Conservation (phyloP, 1,284 basidiomycete species). For the Clitocybe nebularis region DNA sequence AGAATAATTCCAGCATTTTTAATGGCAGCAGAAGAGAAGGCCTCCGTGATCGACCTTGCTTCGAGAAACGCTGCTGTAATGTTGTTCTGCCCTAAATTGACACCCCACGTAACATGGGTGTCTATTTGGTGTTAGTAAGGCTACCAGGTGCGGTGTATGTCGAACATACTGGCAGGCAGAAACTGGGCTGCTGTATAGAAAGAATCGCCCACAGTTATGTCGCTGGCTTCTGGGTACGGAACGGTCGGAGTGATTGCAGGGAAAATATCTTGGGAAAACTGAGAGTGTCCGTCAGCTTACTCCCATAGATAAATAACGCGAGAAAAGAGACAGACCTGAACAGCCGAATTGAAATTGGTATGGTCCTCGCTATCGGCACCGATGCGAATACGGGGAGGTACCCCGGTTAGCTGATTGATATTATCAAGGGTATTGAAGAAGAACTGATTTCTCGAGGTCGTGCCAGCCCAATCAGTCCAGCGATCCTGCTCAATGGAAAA, state of each 20-base stretch:
- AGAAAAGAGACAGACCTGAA: conserved; percentile 31
- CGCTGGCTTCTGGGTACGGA: conserved; percentile 62
- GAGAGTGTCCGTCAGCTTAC: not conserved
- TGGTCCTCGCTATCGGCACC: conserved; percentile 64
- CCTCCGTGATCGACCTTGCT: conserved; percentile 50
- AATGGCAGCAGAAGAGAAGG: conserved; percentile 43
- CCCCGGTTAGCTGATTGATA: conserved; percentile 46
- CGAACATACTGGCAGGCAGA: conserved; percentile 43
- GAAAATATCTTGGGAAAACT: conserved; percentile 17
- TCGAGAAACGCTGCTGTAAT: conserved; percentile 54
- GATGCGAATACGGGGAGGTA: conserved; percentile 54
- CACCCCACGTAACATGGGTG: conserved; percentile 64
- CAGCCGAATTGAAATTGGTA: conserved; percentile 46
- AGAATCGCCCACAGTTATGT: conserved; percentile 51
- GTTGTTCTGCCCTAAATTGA: conserved; percentile 59
- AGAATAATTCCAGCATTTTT: conserved; percentile 42
- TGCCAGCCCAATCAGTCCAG: conserved; percentile 63
- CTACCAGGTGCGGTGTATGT: not conserved
- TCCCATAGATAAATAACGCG: not conserved
- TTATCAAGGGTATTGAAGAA: conserved; percentile 56
- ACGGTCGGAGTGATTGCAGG: conserved; percentile 31
- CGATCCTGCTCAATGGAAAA: conserved; percentile 67
- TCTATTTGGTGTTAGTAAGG: conserved; percentile 24
- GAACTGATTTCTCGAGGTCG: conserved; percentile 46
- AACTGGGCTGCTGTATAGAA: conserved; percentile 55